Base-by-base conservation (phyloP, 23 red algal genomes). In the Chondrus crispus region DNA sequence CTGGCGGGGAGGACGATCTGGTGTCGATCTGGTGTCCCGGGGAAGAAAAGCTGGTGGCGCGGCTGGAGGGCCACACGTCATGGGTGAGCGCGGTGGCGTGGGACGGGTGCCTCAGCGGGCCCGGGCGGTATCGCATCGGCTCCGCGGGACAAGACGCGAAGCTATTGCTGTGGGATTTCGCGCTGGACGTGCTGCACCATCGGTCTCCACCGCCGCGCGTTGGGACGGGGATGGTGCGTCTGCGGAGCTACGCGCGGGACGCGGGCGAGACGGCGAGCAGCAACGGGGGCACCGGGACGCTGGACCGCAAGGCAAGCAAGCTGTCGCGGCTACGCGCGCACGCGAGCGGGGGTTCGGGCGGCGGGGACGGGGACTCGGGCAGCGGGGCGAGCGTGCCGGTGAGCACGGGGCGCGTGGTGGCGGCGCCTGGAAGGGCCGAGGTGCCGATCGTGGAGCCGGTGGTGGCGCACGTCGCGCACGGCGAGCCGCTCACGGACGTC, bases 1-100 rank as follows among this genome's bases (percentile, higher is more conserved):
- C 96, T 18, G 96, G 96, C 52, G 96, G 96, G 32, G 96, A 98
- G 76, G 96, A 98, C 77, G 96, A 98, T 87, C 58, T 95, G 14
- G 86, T 98, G 36, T 94, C 93, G 18, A 89, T 98, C 52, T 98
- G 93, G 91, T 76, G 91, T 28, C 88, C 85, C 7, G 80, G 57
- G 44, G 95, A 93, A 81, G 70, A 94, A 46, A 83, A 72, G 33
- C 52, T 91, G 33, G 78, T 95, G 18, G 89, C 93, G 19, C 93
- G 79, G 8, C 69, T 88, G 30, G 86, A 90, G 42, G 95, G 95
- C 36, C 95, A 98, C 69, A 87, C 90, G 44, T 90, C 83, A 6
- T 98, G 90, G 84, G 95, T 98, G 29, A 84, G 85, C 43, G 85
- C 84, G 10, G 81, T 98, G 19, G 85, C 74, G 5, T 98, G 95